Evolutionary conservation across 768 basidiomycete species (phyloP), one percentile per base, ranked within the genome.

Genomic region (Tulasnella sp.): DNA sequence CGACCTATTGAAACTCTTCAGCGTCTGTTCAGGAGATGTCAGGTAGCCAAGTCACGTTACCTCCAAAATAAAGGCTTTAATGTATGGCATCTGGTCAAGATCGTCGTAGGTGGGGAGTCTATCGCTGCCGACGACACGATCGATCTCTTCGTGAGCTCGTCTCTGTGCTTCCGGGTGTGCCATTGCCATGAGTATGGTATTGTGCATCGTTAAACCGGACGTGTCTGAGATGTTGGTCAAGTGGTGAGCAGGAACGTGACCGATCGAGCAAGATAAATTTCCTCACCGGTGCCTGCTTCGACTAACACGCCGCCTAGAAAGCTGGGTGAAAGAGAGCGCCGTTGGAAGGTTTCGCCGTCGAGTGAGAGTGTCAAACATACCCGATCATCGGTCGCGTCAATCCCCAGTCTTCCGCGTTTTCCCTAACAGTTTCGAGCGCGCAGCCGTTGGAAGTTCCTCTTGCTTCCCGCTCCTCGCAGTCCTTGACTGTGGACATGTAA

Each of bases 61-160:
- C 42, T 42, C 42, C 42, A 42, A 42, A 42, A 42, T 42, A 42
- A 42, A 42, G 42, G 42, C 42, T 42, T 42, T 42, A 42, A 42
- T 12, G 12, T 42, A 42, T 5, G 42, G 42, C 42, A 42, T 42
- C 12, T 12, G 42, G 42, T 42, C 42, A 42, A 42, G 42, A 42
- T 42, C 42, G 42, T 42, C 42, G 42, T 42, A 42, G 42, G 42
- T 42, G 12, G 42, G 42, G 12, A 44, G 44, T 44, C 44, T 3
- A 42, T 82, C 77, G 37, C 74, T 78, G 64, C 88, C 87, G 16
- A 86, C 81, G n/a, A 87, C 84, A 1, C 72, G 80, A 46, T 85
- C 83, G 41, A 88, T 82, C 79, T 87, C 87, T 37, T 83, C 83
- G 42, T 83, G 83, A 16, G 85, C 87, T 24, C 72, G 75, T 16